Evolutionary conservation across 768 basidiomycete species (phyloP).

Genomic region (Mycena maculata): DNA sequence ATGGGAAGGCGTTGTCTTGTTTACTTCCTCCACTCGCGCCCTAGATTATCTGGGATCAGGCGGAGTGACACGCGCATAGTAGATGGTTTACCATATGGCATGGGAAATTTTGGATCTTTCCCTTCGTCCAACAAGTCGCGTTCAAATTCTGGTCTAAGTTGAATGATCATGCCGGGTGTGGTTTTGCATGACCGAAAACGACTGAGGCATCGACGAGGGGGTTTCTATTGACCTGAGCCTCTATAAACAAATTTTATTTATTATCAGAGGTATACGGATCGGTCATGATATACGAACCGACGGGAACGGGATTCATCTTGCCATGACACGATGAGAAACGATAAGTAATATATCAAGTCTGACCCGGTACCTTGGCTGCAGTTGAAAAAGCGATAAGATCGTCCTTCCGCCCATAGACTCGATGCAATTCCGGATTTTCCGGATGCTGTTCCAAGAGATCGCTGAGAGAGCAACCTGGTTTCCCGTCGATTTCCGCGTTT

Average conservation of each 20-base stretch:
- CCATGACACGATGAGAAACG: neutral
- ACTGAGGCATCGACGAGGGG: slow-evolving; percentile 10
- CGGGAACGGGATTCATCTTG: slow-evolving; percentile 19
- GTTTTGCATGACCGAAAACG: slow-evolving; percentile 5
- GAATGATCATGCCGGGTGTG: slow-evolving; percentile 14
- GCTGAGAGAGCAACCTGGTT: slow-evolving; percentile 5
- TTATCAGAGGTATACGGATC: no score
- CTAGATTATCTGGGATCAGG: neutral
- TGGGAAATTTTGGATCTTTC: neutral
- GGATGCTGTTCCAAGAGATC: slow-evolving; percentile 30
- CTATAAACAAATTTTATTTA: neutral
- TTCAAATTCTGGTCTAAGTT: slow-evolving; percentile 14
- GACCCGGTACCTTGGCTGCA: slow-evolving; percentile 8
- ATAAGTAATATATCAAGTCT: no score
- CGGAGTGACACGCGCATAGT: neutral
- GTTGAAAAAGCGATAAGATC: slow-evolving; percentile 8
- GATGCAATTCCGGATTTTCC: slow-evolving; percentile 14
- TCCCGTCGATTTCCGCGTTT: slow-evolving; percentile 10
- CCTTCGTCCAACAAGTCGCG: neutral
- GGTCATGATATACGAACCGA: slow-evolving; percentile 5
- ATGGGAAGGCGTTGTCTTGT: slow-evolving; percentile 5
- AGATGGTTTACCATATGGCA: neutral
- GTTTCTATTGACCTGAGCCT: slow-evolving; percentile 19
- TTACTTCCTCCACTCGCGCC: slow-evolving; percentile 7
- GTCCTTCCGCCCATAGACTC: slow-evolving; percentile 24